phyloP scores from a whole-genome alignment of 768 basidiomycete species.

The Melanogaster broomeanus region DNA sequence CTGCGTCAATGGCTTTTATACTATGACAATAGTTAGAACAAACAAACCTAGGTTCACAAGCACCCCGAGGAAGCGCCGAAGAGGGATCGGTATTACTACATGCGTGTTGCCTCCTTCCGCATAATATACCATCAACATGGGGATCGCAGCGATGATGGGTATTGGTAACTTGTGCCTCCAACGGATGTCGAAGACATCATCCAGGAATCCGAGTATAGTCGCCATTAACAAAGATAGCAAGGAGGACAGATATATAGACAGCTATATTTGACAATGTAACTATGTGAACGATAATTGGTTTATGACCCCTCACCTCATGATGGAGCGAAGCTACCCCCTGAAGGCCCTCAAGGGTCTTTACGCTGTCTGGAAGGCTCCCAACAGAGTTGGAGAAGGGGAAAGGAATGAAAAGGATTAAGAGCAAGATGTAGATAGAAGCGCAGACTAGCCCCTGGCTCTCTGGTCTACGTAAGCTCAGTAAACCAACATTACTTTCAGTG shows the following conservation, averaged over 20 bases:
- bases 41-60: constrained; percentile 88
- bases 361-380: constrained; percentile 43
- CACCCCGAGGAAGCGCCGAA: constrained; percentile 71
- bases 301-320: constrained; percentile 61
- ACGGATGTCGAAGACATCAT: constrained; percentile 97
- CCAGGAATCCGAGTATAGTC: constrained; percentile 92
- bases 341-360: constrained; percentile 48
- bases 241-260: constrained; percentile 91
- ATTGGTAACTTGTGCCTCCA: constrained; percentile 99
- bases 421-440: constrained; percentile 84
- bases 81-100: constrained; percentile 87
- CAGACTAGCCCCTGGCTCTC: constrained; percentile 93
- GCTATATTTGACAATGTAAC: constrained; percentile 40
- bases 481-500: background rate
- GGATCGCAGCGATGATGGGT: constrained; percentile 93
- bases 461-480: constrained; percentile 56
- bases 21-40: constrained; percentile 15
- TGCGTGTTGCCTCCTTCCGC: constrained; percentile 93
- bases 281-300: background rate
- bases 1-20: constrained; percentile 4
- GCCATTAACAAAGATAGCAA: constrained; percentile 91
- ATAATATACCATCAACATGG: constrained; percentile 94
- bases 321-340: constrained; percentile 59
- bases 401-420: constrained; percentile 90
- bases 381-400: constrained; percentile 87